Evolutionary conservation across 2,329 filamentous ascomycete species (phyloP).

Genomic region (Clonostachys rosea): DNA sequence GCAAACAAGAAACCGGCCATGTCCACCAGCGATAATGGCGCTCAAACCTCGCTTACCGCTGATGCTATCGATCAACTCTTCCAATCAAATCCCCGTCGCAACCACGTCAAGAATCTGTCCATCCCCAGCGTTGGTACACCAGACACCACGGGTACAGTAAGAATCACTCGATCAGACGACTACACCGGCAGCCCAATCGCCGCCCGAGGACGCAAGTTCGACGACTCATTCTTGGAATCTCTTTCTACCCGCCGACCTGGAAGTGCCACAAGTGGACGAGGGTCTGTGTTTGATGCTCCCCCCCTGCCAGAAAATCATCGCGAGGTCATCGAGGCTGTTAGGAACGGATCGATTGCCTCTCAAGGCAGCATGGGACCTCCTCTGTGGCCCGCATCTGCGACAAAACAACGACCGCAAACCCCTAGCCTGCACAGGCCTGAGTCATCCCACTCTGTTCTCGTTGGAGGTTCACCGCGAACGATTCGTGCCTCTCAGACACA

Average conservation of each 20-base stretch:
- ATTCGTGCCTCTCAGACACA: conserved; percentile 28
- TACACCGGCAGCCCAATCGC: conserved; percentile 23
- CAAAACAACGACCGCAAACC: conserved; percentile 53
- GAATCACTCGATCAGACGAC: conserved; percentile 40
- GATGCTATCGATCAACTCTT: conserved; percentile 76
- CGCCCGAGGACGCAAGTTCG: conserved; percentile 26
- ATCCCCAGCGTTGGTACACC: conserved; percentile 21
- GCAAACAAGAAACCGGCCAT: conserved; percentile 14
- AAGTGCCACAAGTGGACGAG: conserved; percentile 65
- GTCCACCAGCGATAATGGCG: conserved; percentile 61
- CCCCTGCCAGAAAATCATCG: conserved; percentile 81
- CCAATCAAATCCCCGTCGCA: conserved; percentile 3
- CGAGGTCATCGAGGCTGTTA: conserved; percentile 78
- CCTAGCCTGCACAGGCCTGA: conserved; percentile 45
- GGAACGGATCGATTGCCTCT: conserved; percentile 42
- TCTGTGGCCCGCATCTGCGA: conserved; percentile 72
- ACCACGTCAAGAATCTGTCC: conserved; percentile 29
- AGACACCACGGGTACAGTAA: conserved; percentile 33
- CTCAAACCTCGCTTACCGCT: conserved; percentile 81
- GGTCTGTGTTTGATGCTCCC: conserved; percentile 43
- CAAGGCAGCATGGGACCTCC: conserved; percentile 74
- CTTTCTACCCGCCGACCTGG: conserved; percentile 51
- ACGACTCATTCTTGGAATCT: conserved; percentile 30
- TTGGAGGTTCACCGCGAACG: conserved; percentile 53
- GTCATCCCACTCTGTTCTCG: conserved; percentile 43